A percentile compares a stretch with the other conserved stretches of the same genome.
phyloP scores from a whole-genome alignment of 345 rosid species.

The Acer negundo region DNA sequence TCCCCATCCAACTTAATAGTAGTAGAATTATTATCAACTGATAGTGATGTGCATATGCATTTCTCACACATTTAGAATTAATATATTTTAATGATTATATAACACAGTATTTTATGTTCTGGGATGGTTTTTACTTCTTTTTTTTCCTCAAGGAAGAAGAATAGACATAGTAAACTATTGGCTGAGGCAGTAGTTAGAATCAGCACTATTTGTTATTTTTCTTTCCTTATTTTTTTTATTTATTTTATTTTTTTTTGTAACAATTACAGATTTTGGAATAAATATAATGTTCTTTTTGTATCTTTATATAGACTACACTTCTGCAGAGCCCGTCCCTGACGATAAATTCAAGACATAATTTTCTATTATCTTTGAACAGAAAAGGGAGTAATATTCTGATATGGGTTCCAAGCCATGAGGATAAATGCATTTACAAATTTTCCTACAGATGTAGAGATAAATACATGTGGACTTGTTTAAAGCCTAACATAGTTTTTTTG shows the following conservation, averaged over 20 bases:
- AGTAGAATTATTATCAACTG: background rate
- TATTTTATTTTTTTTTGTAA: background rate
- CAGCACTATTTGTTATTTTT: background rate
- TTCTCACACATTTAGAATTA: background rate
- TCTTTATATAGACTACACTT: background rate
- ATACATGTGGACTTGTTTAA: background rate
- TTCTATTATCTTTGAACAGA: background rate
- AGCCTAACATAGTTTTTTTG: constrained; percentile 1
- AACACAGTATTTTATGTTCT: background rate
- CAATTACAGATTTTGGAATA: background rate
- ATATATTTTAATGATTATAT: background rate
- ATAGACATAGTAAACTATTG: background rate
- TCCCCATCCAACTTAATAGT: background rate
- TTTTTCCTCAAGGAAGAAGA: background rate
- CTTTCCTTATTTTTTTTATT: background rate
- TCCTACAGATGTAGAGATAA: background rate
- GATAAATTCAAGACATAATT: background rate
- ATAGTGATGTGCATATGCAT: background rate
- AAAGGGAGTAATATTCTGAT: background rate
- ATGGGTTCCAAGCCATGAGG: background rate
- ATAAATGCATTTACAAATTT: background rate
- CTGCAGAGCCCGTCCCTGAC: background rate
- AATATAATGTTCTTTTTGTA: background rate
- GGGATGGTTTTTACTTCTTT: background rate
- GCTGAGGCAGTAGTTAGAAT: background rate